Evolutionary conservation across 2,329 filamentous ascomycete genomes (phyloP).

Genomic region (Aspergillus novofumigatus): DNA sequence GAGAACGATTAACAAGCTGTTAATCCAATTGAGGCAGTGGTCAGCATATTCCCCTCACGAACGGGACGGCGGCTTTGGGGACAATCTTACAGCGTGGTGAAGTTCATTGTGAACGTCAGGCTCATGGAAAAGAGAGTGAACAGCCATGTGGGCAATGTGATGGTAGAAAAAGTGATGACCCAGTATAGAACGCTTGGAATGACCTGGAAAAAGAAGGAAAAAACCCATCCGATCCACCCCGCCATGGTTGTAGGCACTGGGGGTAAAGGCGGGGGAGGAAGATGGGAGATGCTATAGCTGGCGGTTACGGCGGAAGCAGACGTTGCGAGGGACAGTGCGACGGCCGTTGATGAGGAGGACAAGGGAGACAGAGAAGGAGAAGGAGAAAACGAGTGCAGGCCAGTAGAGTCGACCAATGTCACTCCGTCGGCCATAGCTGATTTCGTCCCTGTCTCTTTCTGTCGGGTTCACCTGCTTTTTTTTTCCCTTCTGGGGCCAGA

Average conservation of each 20-base stretch:
- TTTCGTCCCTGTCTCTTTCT: not conserved
- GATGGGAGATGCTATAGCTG: conserved; percentile 12
- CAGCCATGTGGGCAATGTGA: conserved; percentile 82
- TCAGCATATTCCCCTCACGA: conserved; percentile 7
- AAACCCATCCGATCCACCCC: conserved; percentile 46
- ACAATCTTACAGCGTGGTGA: conserved; percentile 74
- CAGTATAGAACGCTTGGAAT: conserved; percentile 66
- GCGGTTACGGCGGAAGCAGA: conserved; percentile 19
- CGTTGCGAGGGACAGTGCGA: conserved; percentile 4
- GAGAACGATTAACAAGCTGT: conserved; percentile 69
- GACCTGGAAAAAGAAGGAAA: conserved; percentile 49
- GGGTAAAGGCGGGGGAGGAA: conserved; percentile 26
- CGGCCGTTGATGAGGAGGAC: conserved; percentile 17
- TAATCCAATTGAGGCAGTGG: conserved; percentile 1
- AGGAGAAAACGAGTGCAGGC: not conserved
- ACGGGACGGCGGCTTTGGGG: not conserved
- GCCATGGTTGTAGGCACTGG: conserved; percentile 34
- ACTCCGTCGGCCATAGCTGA: not conserved
- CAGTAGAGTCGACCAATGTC: not conserved
- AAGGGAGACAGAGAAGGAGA: conserved; percentile 5
- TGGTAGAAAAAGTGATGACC: conserved; percentile 77
- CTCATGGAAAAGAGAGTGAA: conserved; percentile 89
- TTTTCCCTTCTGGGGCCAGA: not conserved
- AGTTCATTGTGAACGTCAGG: conserved; percentile 97
- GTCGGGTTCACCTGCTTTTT: not conserved